Conservation (phyloP, 2,329 filamentous ascomycete species). For the Rutstroemia sydowiana region DNA sequence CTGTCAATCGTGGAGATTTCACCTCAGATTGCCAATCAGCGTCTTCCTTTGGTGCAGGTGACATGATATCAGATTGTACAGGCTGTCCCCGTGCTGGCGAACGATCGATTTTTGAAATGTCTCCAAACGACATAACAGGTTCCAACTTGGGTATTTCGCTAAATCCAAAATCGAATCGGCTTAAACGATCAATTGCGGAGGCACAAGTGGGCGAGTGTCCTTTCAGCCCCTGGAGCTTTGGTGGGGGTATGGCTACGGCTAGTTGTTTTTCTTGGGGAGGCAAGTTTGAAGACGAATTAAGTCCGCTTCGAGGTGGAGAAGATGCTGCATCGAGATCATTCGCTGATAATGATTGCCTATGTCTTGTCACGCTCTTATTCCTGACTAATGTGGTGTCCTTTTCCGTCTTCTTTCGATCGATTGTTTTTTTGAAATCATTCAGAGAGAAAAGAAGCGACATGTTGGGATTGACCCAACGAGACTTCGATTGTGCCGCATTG, state of each 20-base stretch:
- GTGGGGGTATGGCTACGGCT: background rate
- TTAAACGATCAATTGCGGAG: slow-evolving; percentile 16
- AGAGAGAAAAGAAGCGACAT: slow-evolving; percentile 89
- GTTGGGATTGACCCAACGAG: slow-evolving; percentile 83
- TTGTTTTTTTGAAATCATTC: slow-evolving; percentile 68
- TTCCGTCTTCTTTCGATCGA: slow-evolving; percentile 43
- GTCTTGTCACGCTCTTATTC: slow-evolving; percentile 51
- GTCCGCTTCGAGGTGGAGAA: slow-evolving; percentile 41
- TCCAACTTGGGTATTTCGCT: slow-evolving; percentile 7
- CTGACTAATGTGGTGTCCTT: slow-evolving; percentile 13
- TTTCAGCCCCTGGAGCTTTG: slow-evolving; percentile 9
- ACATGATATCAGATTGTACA: background rate
- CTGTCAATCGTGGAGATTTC: slow-evolving; percentile 28
- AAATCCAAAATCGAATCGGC: slow-evolving; percentile 28
- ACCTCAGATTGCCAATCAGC: slow-evolving; percentile 21
- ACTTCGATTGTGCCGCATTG: slow-evolving; percentile 70
- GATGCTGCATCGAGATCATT: slow-evolving; percentile 41
- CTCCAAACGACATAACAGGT: background rate
- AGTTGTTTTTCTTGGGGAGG: slow-evolving; percentile 18
- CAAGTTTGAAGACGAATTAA: slow-evolving; percentile 44
- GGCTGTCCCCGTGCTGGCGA: background rate
- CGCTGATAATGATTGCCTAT: slow-evolving; percentile 52
- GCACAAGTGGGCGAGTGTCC: slow-evolving; percentile 13
- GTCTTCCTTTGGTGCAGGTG: slow-evolving; percentile 12
- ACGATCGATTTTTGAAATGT: background rate